Evolutionary conservation across 108 stramenopile genomes (phyloP), one percentile per base, ranked within the genome.

Genomic region (Ochromonas danica): DNA sequence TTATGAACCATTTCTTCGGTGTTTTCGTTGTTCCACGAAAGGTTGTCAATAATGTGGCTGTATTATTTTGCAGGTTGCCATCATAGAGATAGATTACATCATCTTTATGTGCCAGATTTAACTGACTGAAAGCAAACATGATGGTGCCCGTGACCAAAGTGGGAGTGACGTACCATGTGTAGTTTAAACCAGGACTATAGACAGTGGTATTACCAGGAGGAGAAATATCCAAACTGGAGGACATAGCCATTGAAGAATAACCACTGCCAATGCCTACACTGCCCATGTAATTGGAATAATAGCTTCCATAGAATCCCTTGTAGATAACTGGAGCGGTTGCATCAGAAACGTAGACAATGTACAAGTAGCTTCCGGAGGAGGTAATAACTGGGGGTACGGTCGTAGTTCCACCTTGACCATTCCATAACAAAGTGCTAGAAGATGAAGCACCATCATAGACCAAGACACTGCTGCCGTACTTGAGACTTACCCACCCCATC

Each of bases 171-270:
- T 38, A 40, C 36, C 40, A 40, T 42, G 40, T 42, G 41, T 42
- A 70, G 41, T 6, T 14, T 14, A 42, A 14, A 40, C 22, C 22
- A 14, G 6, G 67, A 25, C 25, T 25, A 60, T 25, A 25, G 57
- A 25, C 25, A 70, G 67, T 70, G 6, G 6, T 6, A 22, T 70
- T 70, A 70, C 41, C 67, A 70, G 67, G 67, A 70, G 41, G 67
- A 22, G 6, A 40, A 14, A 70, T 70, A 70, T 22, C 67, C 6
- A 70, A 22, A 14, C 14, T 14, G 22, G 67, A 70, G 40, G 67
- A 70, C 67, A 70, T 70, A 22, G 14, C 22, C 22, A 40, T 14
- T 14, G 22, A 6, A 14, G 36, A 14, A 40, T 70, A 42, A 6
- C 67, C 41, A 70, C 41, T 6, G 14, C 67, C 67, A 38, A 22